These are phyloP conservation scores for Fusarium coicis DNA, from an alignment of 2,329 filamentous ascomycete species.

Conservation along the genomic window DNA sequence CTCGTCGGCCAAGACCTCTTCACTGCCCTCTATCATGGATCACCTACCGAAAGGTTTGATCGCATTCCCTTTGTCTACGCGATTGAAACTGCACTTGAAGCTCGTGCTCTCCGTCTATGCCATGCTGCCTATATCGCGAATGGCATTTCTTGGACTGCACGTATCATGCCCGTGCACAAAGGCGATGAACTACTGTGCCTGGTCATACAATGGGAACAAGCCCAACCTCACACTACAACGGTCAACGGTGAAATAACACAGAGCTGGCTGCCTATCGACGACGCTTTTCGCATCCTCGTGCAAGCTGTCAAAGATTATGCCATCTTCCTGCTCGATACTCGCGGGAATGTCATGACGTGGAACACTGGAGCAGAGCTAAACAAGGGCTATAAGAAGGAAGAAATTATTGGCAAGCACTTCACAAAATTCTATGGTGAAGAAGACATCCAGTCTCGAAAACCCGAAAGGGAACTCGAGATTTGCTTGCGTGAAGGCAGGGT, in stretches of 20 bases:
- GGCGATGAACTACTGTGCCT: not conserved
- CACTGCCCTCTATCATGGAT: not conserved
- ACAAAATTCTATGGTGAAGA: slow-evolving; percentile 5
- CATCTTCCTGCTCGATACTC: slow-evolving; percentile 3
- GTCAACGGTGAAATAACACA: not conserved
- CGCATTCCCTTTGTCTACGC: slow-evolving; percentile 3
- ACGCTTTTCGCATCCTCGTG: slow-evolving; percentile 1
- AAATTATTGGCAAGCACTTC: slow-evolving; percentile 6
- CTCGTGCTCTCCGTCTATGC: not conserved
- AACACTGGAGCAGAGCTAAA: slow-evolving; percentile 4
- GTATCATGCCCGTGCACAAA: not conserved
- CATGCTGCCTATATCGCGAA: not conserved
- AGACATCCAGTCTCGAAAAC: not conserved
- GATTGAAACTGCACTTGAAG: not conserved
- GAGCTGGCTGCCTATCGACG: slow-evolving; percentile 7
- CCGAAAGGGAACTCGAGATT: slow-evolving; percentile 7
- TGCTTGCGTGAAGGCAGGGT: slow-evolving; percentile 4
- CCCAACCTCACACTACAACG: not conserved
- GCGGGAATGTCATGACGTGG: slow-evolving; percentile 7
- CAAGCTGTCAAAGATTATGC: slow-evolving; percentile 13
- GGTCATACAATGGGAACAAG: not conserved
- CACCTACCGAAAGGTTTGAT: slow-evolving; percentile 1
- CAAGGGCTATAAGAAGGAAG: slow-evolving; percentile 7
- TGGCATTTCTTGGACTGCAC: slow-evolving; percentile 2
- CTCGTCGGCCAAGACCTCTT: slow-evolving; percentile 5